Base-by-base conservation (phyloP, 495 filamentous ascomycete species). In the Aspergillus asperescens region DNA sequence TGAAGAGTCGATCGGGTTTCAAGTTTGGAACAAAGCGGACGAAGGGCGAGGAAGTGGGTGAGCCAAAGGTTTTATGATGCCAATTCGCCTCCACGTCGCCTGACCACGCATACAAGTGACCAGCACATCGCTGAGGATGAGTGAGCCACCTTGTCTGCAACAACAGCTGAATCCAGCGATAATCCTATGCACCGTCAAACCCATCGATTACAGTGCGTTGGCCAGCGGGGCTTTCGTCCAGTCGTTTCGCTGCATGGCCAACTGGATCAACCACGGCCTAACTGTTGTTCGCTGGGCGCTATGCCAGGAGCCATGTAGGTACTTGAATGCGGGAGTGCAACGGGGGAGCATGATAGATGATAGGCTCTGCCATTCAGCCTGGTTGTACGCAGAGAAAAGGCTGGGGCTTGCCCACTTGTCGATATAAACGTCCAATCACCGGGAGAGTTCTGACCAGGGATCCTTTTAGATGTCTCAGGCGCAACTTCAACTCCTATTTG, bases 181-280 rank as follows among this genome's bases (percentile, higher is more conserved):
- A 34, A 51, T 46, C 39, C 32, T n/a, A 35, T n/a, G 52, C 38
- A 18, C 40, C 28, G 42, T 38, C 54, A 44, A 41, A 27, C 42
- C 46, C 45, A 57, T 50, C 49, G 35, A 50, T 42, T 38, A 49
- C 24, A 37, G 32, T 58, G 59, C 59, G 59, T 53, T 62, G 59
- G 59, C 59, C 55, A 48, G 59, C 59, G 59, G 55, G 59, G 56
- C 59, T 52, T 41, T 56, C 42, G 40, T 48, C 59, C 59, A 58
- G 55, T 62, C 59, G 59, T 57, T 57, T 58, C 59, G 54, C 59
- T 62, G 59, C 59, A 62, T 52, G 55, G 59, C 55, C 59, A n/a
- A 62, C 54, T 60, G 57, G 58, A 50, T 54, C 57, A 40, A 43
- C 28, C 18, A 47, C 39, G 7, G 44, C 31, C 55, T 44, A 46